Evolutionary conservation across 306 rosid genomes (phyloP).

Genomic region (Gillenia trifoliata): DNA sequence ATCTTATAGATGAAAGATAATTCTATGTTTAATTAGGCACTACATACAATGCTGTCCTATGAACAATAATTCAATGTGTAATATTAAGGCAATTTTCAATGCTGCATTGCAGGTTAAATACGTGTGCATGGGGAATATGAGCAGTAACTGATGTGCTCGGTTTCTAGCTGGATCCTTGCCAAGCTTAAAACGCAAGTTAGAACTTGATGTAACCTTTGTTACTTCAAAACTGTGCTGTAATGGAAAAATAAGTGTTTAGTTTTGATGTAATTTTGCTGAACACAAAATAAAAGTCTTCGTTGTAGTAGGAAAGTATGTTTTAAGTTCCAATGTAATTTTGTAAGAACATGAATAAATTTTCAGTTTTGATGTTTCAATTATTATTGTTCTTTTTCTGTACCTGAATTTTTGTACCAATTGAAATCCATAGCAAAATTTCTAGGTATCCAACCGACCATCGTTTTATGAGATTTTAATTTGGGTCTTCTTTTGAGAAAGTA

Average conservation of each 20-base stretch:
- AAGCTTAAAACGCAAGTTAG: slow-evolving; percentile 13
- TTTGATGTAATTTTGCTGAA: not conserved
- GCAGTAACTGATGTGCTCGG: slow-evolving; percentile 41
- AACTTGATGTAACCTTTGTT: slow-evolving; percentile 4
- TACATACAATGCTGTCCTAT: not conserved
- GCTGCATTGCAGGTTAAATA: slow-evolving; percentile 61
- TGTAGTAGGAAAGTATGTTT: not conserved
- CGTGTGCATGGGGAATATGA: slow-evolving; percentile 88
- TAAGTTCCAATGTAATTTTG: not conserved
- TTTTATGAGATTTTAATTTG: not conserved
- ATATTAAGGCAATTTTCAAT: not conserved
- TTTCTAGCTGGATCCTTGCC: not conserved
- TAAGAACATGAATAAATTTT: not conserved
- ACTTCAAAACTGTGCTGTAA: not conserved
- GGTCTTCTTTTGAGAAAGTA: not conserved
- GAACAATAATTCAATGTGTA: not conserved
- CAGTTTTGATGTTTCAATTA: not conserved
- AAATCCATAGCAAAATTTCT: not conserved
- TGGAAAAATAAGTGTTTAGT: not conserved
- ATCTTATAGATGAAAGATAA: not conserved
- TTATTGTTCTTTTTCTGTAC: not conserved
- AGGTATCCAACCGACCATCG: not conserved
- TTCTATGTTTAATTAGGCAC: not conserved
- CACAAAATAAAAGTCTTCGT: not conserved
- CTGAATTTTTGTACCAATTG: not conserved